Conservation (phyloP, 2,329 filamentous ascomycete species). For the Monosporascus sp. region DNA sequence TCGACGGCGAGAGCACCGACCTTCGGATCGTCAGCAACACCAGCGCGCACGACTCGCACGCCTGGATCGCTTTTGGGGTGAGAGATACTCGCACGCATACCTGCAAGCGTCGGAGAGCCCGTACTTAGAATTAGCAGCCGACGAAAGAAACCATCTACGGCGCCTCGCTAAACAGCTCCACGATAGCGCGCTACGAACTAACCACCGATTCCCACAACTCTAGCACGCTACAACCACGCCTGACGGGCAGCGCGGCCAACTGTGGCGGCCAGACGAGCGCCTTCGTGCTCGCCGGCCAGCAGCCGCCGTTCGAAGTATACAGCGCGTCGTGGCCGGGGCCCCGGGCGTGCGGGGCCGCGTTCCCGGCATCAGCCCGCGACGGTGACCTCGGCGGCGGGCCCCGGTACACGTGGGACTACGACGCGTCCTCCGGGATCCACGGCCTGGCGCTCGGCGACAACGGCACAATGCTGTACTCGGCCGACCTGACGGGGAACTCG, state of each 20-base stretch:
- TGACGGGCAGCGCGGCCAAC: background rate
- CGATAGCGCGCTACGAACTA: slow-evolving; percentile 8
- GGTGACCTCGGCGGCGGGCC: no score
- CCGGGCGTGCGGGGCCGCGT: slow-evolving; percentile 13
- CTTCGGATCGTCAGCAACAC: slow-evolving; percentile 39
- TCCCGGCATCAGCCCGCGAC: background rate
- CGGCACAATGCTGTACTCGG: slow-evolving; percentile 11
- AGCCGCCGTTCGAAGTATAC: slow-evolving; percentile 10
- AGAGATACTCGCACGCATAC: background rate
- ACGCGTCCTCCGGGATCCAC: slow-evolving; percentile 10
- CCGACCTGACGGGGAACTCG: slow-evolving; percentile 13
- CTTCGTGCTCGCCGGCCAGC: slow-evolving; percentile 7
- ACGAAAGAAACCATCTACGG: slow-evolving; percentile 15
- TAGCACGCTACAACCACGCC: background rate
- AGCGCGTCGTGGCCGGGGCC: slow-evolving; percentile 10
- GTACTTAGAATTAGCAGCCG: slow-evolving; percentile 3
- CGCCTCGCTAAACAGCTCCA: slow-evolving; percentile 3
- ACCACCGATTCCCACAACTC: background rate
- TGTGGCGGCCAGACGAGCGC: slow-evolving; percentile 11
- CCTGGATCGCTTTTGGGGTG: slow-evolving; percentile 16
- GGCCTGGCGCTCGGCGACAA: slow-evolving; percentile 11
- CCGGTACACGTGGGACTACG: slow-evolving; percentile 9
- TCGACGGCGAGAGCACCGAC: slow-evolving; percentile 1
- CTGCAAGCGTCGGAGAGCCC: no score
- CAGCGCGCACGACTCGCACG: slow-evolving; percentile 7